Conservation (phyloP, 768 basidiomycete genomes). For the Trametes gibbosa region DNA sequence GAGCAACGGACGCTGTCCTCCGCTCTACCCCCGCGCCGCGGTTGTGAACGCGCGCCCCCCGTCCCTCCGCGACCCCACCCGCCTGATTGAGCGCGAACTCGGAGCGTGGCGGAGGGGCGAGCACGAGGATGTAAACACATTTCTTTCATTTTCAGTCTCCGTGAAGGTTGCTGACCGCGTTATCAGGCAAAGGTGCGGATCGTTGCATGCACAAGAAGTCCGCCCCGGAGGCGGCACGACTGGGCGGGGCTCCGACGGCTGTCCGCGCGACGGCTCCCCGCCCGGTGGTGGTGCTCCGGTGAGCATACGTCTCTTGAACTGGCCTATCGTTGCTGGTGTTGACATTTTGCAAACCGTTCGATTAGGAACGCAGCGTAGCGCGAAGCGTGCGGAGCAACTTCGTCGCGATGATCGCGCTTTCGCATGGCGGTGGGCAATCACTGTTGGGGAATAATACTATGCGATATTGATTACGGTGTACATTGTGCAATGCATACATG, state of each 20-base stretch:
- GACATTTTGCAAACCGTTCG: too few species aligned
- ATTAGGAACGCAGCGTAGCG: too few species aligned
- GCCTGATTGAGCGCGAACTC: background rate
- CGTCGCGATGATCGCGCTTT: too few species aligned
- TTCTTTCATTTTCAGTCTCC: slow-evolving; percentile 15
- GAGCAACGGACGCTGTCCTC: background rate
- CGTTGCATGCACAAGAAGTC: background rate
- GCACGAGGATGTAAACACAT: background rate
- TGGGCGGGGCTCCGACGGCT: slow-evolving; percentile 18
- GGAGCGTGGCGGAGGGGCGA: too few species aligned
- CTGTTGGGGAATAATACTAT: too few species aligned
- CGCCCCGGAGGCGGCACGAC: background rate
- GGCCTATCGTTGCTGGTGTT: background rate
- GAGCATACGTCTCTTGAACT: background rate
- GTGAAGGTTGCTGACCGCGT: slow-evolving; percentile 16
- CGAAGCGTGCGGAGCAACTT: too few species aligned
- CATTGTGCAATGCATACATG: slow-evolving; percentile 1
- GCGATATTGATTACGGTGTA: background rate
- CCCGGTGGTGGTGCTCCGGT: background rate
- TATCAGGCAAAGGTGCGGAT: slow-evolving; percentile 2
- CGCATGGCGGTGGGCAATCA: too few species aligned
- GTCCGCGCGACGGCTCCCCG: background rate
- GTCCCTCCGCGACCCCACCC: background rate
- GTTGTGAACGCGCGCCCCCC: slow-evolving; percentile 10
- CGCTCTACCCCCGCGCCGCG: slow-evolving; percentile 20